Conservation (phyloP, 2,329 filamentous ascomycete species). For the Aspergillus sp. region DNA sequence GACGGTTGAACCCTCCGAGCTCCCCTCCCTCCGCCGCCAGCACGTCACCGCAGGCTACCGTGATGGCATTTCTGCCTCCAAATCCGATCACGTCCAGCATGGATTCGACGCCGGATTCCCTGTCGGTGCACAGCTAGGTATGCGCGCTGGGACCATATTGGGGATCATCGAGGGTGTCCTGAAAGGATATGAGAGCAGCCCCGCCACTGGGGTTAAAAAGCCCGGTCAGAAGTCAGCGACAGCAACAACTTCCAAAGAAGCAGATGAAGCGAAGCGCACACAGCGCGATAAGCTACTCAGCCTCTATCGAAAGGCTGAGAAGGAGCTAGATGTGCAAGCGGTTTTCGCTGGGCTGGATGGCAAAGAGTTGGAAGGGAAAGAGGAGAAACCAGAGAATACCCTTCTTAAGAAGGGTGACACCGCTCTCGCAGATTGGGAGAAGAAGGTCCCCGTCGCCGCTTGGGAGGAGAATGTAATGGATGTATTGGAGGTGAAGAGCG, state of each 20-base stretch:
- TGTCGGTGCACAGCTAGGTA: conserved; percentile 77
- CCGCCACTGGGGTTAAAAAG: conserved; percentile 27
- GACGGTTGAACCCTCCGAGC: conserved; percentile 60
- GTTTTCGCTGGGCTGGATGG: conserved; percentile 56
- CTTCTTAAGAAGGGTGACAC: conserved; percentile 30
- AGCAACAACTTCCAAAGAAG: conserved; percentile 3
- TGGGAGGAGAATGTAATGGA: conserved; percentile 42
- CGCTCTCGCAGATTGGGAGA: conserved; percentile 34
- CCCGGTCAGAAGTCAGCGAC: conserved; percentile 20
- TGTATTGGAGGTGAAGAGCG: conserved; percentile 34
- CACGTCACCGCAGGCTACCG: conserved; percentile 87
- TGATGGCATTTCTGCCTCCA: conserved; percentile 77
- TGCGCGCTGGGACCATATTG: conserved; percentile 70
- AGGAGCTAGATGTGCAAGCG: conserved; percentile 60
- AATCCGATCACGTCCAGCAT: conserved; percentile 72
- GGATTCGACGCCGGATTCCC: conserved; percentile 92
- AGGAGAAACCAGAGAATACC: conserved; percentile 29
- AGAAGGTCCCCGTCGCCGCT: conserved; percentile 28
- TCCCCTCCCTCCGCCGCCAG: conserved; percentile 70
- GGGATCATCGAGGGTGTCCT: conserved; percentile 74
- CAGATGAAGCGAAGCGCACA: conserved; percentile 18
- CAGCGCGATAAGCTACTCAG: conserved; percentile 30
- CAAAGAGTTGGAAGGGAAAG: conserved; percentile 8
- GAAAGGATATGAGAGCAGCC: conserved; percentile 30
- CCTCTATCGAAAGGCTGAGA: conserved; percentile 48